A percentile compares a stretch with the other conserved stretches of the same genome.
These are phyloP conservation scores for Apiospora rasikravindrae DNA, from an alignment of 2,329 filamentous ascomycete genomes.

Conservation along the genomic window DNA sequence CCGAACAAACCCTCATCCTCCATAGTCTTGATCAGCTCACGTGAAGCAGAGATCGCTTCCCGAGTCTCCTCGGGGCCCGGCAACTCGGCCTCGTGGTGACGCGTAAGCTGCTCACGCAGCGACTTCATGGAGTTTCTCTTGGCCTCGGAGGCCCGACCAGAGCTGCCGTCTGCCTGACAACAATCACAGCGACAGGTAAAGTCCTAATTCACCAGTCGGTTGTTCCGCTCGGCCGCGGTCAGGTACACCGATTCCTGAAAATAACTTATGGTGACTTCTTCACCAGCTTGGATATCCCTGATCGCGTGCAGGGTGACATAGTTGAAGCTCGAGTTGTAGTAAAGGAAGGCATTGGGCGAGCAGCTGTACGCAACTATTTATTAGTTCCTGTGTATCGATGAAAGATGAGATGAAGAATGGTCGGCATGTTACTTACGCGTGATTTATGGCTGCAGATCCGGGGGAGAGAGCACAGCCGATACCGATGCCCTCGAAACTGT, in stretches of 20 bases:
- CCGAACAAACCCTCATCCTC: not conserved
- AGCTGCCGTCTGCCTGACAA: not conserved
- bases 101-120: not conserved
- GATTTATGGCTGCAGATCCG: not conserved
- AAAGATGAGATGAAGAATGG: not conserved
- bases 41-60: not conserved
- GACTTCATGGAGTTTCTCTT: not conserved
- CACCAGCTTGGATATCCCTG: not conserved
- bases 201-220: not conserved
- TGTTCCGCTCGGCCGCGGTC: not conserved
- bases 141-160: not conserved
- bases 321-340: not conserved
- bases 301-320: not conserved
- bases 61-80: not conserved
- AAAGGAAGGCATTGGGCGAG: not conserved
- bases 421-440: not conserved
- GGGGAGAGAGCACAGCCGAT: not conserved
- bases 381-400: not conserved
- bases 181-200: not conserved
- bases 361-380: not conserved
- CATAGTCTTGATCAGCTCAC: not conserved
- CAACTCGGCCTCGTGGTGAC: not conserved
- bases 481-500: not conserved
- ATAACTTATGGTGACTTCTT: not conserved
- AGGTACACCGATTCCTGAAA: not conserved